Conservation (phyloP, 208 protist species). For the Leishmania tarentolae region DNA sequence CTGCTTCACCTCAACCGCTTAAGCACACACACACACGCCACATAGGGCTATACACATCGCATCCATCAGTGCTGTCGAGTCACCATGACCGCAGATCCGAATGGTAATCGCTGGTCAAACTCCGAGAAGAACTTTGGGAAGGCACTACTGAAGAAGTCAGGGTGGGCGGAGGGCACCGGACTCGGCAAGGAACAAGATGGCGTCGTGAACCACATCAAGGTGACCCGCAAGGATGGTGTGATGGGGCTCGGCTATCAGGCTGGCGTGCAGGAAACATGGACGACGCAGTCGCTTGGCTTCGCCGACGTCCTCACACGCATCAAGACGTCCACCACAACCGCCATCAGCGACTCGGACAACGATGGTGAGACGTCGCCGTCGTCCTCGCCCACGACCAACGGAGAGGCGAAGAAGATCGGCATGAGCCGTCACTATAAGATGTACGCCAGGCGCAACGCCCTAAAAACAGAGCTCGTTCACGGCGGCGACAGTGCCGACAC, state of each 20-base stretch:
- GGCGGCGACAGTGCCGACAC: conserved; percentile 32
- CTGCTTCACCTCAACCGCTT: background rate
- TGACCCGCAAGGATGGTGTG: conserved; percentile 84
- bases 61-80: background rate
- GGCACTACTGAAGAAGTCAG: conserved; percentile 87
- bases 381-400: conserved; percentile 26
- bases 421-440: conserved; percentile 72
- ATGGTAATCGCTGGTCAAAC: conserved; percentile 81
- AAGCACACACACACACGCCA: background rate
- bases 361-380: conserved; percentile 8
- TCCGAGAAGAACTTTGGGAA: conserved; percentile 85
- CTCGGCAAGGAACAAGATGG: conserved; percentile 90
- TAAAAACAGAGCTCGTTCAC: conserved; percentile 85
- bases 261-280: conserved; percentile 84
- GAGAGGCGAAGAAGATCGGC: conserved; percentile 23
- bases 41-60: background rate
- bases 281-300: conserved; percentile 86
- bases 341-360: conserved; percentile 37
- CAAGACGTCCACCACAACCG: conserved; percentile 35
- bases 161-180: conserved; percentile 90
- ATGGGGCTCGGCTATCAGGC: conserved; percentile 88
- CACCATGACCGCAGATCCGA: conserved; percentile 81
- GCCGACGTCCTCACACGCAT: conserved; percentile 84
- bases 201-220: conserved; percentile 83
- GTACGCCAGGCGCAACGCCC: conserved; percentile 84